A percentile compares a stretch with the other conserved stretches of the same genome.
These are phyloP conservation scores for Sclerotinia subarctica DNA, from an alignment of 2,329 filamentous ascomycete species.

Conservation along the genomic window DNA sequence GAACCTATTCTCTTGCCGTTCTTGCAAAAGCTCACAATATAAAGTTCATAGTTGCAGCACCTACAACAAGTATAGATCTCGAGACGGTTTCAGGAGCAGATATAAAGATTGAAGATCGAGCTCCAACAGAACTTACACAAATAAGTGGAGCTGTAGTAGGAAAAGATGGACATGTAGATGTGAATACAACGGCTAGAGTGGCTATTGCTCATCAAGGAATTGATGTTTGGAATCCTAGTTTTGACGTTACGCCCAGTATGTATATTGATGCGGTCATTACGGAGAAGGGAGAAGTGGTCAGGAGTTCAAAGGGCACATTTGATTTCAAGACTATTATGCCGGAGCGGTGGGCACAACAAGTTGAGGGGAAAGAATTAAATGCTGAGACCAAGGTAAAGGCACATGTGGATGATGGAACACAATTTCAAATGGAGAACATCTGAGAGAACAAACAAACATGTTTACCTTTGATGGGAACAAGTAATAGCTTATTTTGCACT, in stretches of 20 bases:
- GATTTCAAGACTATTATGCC: slow-evolving; percentile 56
- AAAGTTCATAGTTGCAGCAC: slow-evolving; percentile 93
- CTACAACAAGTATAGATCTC: slow-evolving; percentile 89
- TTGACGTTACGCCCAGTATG: slow-evolving; percentile 86
- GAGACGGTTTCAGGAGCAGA: slow-evolving; percentile 70
- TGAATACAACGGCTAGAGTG: slow-evolving; percentile 63
- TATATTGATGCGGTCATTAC: slow-evolving; percentile 94
- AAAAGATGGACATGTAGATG: slow-evolving; percentile 60
- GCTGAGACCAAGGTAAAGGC: background rate
- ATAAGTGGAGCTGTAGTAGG: slow-evolving; percentile 73
- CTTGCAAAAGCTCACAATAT: slow-evolving; percentile 82
- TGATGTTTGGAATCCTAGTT: slow-evolving; percentile 92
- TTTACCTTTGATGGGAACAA: background rate
- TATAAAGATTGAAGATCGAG: slow-evolving; percentile 89
- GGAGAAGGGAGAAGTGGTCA: slow-evolving; percentile 82
- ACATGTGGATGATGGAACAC: slow-evolving; percentile 18
- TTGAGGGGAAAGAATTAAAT: slow-evolving; percentile 22
- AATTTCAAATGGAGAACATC: slow-evolving; percentile 23
- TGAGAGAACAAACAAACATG: background rate
- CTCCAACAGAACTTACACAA: slow-evolving; percentile 76
- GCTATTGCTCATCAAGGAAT: slow-evolving; percentile 76
- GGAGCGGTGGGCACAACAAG: slow-evolving; percentile 47
- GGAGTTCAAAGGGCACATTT: slow-evolving; percentile 68
- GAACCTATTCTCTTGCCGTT: slow-evolving; percentile 91
- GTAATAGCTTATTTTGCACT: background rate